Conservation (phyloP, 2,329 filamentous ascomycete genomes). For the Curvularia verruculosa region DNA sequence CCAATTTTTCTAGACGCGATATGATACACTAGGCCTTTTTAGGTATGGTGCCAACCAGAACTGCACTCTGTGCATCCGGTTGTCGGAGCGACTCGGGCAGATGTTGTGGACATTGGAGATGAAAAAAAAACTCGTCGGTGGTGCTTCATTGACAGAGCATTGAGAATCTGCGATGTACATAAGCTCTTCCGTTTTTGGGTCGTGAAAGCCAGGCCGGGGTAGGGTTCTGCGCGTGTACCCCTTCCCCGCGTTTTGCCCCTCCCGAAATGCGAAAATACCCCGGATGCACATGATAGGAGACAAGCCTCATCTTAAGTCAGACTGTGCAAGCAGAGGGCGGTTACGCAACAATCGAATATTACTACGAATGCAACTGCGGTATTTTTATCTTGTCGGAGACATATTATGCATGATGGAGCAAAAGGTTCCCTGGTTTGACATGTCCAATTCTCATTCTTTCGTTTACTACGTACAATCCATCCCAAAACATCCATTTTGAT, state of each 20-base stretch:
- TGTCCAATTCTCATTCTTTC: constrained; percentile 30
- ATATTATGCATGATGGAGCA: neutral
- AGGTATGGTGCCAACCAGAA: constrained; percentile 24
- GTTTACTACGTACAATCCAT: constrained; percentile 39
- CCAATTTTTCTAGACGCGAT: constrained; percentile 39
- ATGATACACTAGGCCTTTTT: constrained; percentile 23
- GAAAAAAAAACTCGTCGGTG: neutral
- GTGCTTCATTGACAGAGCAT: neutral
- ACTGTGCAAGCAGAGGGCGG: neutral
- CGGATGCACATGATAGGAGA: constrained; percentile 10
- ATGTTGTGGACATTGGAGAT: neutral
- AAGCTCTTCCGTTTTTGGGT: constrained; percentile 7
- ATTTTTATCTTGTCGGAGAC: neutral
- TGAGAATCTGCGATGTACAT: neutral
- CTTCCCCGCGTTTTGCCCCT: constrained; percentile 21
- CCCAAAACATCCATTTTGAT: constrained; percentile 22
- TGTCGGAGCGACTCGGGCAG: constrained; percentile 28
- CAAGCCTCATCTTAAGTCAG: neutral
- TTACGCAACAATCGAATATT: neutral
- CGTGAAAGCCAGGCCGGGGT: constrained; percentile 4
- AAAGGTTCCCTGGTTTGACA: constrained; percentile 14
- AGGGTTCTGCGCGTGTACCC: constrained; percentile 3
- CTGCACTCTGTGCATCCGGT: constrained; percentile 24
- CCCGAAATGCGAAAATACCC: constrained; percentile 17
- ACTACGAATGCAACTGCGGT: neutral